phyloP scores from a whole-genome alignment of 331 rosid species.

The Malus hybrid region DNA sequence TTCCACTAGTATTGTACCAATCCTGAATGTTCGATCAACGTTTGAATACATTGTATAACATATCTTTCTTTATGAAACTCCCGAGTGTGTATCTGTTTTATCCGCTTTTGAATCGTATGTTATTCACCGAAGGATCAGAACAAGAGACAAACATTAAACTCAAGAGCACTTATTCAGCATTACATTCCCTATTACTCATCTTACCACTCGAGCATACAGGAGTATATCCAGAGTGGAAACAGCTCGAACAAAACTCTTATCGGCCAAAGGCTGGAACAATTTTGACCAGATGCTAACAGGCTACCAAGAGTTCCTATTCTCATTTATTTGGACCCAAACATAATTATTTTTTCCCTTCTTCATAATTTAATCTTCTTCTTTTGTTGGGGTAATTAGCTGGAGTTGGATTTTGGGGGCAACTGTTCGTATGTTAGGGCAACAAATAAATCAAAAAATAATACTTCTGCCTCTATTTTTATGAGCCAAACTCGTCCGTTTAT shows the following conservation, averaged over 20 bases:
- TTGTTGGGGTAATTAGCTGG: neutral
- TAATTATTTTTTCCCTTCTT: neutral
- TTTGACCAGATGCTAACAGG: constrained; percentile 13
- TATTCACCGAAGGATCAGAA: neutral
- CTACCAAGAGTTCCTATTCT: neutral
- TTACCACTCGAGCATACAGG: neutral
- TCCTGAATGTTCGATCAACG: neutral
- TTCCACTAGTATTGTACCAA: neutral
- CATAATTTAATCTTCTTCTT: neutral
- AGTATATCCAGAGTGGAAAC: neutral
- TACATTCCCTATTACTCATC: neutral
- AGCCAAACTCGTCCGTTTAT: neutral
- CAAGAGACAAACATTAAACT: too few relatives aligned
- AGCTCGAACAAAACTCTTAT: neutral
- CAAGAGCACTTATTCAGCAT: neutral
- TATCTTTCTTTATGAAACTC: neutral
- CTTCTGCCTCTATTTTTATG: neutral
- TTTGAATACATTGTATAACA: neutral
- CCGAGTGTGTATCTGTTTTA: neutral
- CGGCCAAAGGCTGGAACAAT: constrained; percentile 4
- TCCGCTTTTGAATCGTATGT: neutral
- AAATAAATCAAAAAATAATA: neutral
- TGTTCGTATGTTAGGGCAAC: neutral
- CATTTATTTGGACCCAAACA: neutral
- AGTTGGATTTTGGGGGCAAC: neutral